Evolutionary conservation across 2,329 filamentous ascomycete species (phyloP).

Genomic region (Ophiostoma angusticollis): DNA sequence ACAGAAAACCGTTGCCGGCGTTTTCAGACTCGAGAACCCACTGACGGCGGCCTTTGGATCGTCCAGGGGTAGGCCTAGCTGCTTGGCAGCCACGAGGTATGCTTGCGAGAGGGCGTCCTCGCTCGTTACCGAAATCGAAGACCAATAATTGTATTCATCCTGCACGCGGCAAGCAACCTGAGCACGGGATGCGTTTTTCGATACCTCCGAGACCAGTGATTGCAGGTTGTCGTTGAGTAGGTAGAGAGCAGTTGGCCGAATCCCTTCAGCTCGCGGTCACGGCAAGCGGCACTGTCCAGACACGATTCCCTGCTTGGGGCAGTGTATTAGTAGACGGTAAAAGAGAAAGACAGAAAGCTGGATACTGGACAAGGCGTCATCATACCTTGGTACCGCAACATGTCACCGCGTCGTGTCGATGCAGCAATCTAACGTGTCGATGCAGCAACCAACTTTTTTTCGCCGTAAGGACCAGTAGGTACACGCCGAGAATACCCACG

Average conservation of each 20-base stretch:
- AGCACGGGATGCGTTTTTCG: conserved; percentile 29
- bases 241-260: conserved; percentile 12
- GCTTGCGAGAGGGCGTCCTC: conserved; percentile 21
- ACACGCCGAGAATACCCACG: conserved; percentile 13
- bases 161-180: conserved; percentile 19
- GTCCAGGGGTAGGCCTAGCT: conserved; percentile 18
- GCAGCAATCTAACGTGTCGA: conserved; percentile 8
- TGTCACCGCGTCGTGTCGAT: not conserved
- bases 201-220: conserved; percentile 23
- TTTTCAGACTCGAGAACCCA: conserved; percentile 35
- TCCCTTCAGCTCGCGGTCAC: conserved; percentile 10
- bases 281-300: conserved; percentile 15
- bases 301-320: not conserved
- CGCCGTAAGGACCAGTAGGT: conserved; percentile 14
- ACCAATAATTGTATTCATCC: conserved; percentile 23
- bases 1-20: conserved; percentile 25
- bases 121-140: conserved; percentile 26
- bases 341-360: too few species aligned
- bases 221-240: conserved; percentile 16
- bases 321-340: not conserved
- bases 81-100: conserved; percentile 22
- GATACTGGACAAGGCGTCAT: too few species aligned
- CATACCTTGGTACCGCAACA: not conserved
- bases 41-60: conserved; percentile 21
- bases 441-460: conserved; percentile 6